Base-by-base conservation (phyloP, 176 grass and related monocot genomes). In the Musa troglodytarum region DNA sequence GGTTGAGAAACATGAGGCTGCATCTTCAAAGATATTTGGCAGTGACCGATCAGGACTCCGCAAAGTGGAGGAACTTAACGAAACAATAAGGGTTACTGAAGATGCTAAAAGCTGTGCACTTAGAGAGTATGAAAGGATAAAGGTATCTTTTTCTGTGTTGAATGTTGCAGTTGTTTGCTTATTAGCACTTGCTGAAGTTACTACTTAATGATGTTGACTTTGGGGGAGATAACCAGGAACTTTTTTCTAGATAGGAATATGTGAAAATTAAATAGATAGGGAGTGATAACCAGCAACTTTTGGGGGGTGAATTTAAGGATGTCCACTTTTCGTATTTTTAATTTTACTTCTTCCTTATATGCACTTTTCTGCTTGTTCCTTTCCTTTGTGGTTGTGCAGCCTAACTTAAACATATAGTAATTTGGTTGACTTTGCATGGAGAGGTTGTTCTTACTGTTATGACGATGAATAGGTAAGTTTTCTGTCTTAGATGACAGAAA, bases 51-150 rank as follows among this genome's bases (percentile, higher is more conserved):
- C 86, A 72, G 91, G 94, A 77, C 16, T 85, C 74, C 84, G 76
- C 56, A 98, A 80, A 88, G 65, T 98, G 59, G 88, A 93, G 72
- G 94, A 93, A 55, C 74, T 93, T 23, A 91, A 75, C 72, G 87
- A 89, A 88, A 97, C 87, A 75, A 91, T 90, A 54, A 90, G 81
- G 80, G 79, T 80, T 81, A 93, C 94, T 61, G 90, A 98, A 83
- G 88, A 86, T 78, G 86, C 90, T 52, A 98, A 93, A 78, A 88
- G 81, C 65, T 93, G 94, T 68, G 90, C 94, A 1, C 56, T 98
- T 74, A 87, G 84, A 77, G 94, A 98, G 79, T 98, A 98, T 28
- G 84, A 91, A 76, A 93, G 90, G 74, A 98, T 98, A 52, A 98
- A 98, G 90, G 94, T 98, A 85, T 28, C 26, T 13, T 10, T 65